phyloP scores from a whole-genome alignment of 139 green algal genomes.

The Chlamydomonas incerta region DNA sequence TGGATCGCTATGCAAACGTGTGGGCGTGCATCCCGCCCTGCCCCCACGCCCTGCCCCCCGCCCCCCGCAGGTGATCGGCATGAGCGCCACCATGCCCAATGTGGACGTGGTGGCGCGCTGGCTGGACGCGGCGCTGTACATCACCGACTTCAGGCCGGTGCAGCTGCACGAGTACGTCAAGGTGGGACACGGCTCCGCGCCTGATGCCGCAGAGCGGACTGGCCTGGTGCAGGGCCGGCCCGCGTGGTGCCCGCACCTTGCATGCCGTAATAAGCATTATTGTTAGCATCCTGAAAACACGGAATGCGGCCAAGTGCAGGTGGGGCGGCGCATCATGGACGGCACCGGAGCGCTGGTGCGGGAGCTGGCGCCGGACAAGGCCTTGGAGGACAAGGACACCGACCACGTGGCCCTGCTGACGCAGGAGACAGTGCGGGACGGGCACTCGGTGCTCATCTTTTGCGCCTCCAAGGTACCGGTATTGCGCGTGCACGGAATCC shows the following conservation, averaged over 20 bases:
- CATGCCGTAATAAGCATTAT: too few species aligned
- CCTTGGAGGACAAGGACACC: slow-evolving; percentile 62
- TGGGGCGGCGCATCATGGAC: slow-evolving; percentile 60
- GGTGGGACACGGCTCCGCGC: slow-evolving; percentile 13
- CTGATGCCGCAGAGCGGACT: too few species aligned
- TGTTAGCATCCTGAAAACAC: too few species aligned
- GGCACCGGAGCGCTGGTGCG: slow-evolving; percentile 41
- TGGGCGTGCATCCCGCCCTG: neutral
- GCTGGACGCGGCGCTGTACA: slow-evolving; percentile 89
- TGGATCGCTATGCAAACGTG: too few species aligned
- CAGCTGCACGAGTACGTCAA: slow-evolving; percentile 83
- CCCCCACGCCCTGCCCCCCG: neutral
- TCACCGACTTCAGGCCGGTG: slow-evolving; percentile 91
- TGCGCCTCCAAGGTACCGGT: slow-evolving; percentile 80
- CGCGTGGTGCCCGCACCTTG: too few species aligned
- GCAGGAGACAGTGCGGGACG: slow-evolving; percentile 71
- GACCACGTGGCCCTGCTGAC: slow-evolving; percentile 76
- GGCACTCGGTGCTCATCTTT: slow-evolving; percentile 91
- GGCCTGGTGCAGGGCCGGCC: too few species aligned
- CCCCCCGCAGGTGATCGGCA: slow-evolving; percentile 92
- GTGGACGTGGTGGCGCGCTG: slow-evolving; percentile 83
- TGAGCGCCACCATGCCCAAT: slow-evolving; percentile 96
- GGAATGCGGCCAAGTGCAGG: too few species aligned
- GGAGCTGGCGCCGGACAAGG: slow-evolving; percentile 46
- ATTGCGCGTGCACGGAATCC: too few species aligned